Percentiles rank a stretch among this genome's conserved stretches.
phyloP scores from a whole-genome alignment of 257 asterid genomes.

The Oldenlandia corymbosa region DNA sequence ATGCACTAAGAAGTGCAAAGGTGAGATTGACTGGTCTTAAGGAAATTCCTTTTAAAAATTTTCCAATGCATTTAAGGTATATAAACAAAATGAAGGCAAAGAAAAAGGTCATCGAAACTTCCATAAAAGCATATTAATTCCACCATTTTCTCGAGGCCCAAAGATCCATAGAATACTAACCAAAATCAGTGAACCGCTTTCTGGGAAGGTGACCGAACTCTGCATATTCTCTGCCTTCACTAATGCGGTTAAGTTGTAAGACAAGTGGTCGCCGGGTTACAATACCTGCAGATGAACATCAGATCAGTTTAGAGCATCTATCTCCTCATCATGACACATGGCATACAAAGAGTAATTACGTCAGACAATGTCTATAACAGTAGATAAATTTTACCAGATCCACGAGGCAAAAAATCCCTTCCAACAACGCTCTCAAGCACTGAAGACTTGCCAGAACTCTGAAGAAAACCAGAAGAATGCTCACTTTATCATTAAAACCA shows the following conservation, averaged over 20 bases:
- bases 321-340: not conserved
- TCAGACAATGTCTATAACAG: not conserved
- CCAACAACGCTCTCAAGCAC: constrained; percentile 97
- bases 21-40: not conserved
- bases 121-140: not conserved
- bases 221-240: constrained; percentile 93
- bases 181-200: constrained; percentile 83
- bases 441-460: constrained; percentile 99
- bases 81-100: not conserved
- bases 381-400: constrained; percentile 63
- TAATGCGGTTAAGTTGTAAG: constrained; percentile 86
- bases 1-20: no score
- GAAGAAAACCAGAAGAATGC: constrained; percentile 15
- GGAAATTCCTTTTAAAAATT: no score
- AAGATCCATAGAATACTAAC: constrained; percentile 31
- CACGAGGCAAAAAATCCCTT: constrained; percentile 97
- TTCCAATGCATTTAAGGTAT: no score
- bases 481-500: constrained; percentile 3
- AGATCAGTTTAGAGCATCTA: constrained; percentile 10
- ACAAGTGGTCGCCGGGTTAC: constrained; percentile 98
- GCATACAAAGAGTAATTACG: not conserved
- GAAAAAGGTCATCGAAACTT: not conserved
- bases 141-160: not conserved
- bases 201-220: constrained; percentile 93
- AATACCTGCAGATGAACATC: constrained; percentile 51